Conservation (phyloP, 1,139 yeast genomes). For the Suhomyces bolitotheri region DNA sequence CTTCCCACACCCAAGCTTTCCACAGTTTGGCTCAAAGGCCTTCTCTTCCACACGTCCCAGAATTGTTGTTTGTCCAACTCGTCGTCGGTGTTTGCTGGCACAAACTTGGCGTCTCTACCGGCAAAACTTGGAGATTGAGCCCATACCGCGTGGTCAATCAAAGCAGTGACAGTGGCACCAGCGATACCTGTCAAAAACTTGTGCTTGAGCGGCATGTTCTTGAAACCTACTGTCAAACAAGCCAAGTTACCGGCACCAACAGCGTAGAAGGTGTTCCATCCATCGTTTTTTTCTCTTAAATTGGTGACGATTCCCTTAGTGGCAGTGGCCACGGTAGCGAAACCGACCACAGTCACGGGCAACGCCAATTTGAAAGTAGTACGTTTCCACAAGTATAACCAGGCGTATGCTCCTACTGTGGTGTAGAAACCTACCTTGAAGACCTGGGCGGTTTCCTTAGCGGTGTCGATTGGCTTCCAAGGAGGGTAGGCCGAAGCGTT, state of each 20-base stretch:
- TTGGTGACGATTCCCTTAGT: constrained; percentile 43
- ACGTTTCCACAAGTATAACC: constrained; percentile 51
- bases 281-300: constrained; percentile 50
- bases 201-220: constrained; percentile 44
- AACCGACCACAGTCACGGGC: constrained; percentile 43
- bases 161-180: constrained; percentile 43
- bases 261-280: constrained; percentile 51
- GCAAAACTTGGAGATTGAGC: constrained; percentile 47
- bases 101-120: constrained; percentile 39
- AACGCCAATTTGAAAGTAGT: constrained; percentile 45
- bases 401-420: constrained; percentile 50
- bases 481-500: constrained; percentile 46
- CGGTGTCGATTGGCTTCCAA: constrained; percentile 48
- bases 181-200: constrained; percentile 44
- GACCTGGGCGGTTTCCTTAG: constrained; percentile 40
- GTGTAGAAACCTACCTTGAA: constrained; percentile 46
- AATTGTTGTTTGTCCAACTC: constrained; percentile 59
- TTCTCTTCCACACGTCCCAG: constrained; percentile 82
- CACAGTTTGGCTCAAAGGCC: constrained; percentile 79
- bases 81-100: constrained; percentile 36
- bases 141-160: constrained; percentile 44
- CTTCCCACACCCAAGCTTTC: constrained; percentile 72
- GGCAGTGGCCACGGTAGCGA: constrained; percentile 47
- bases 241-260: constrained; percentile 46
- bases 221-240: constrained; percentile 44